Evolutionary conservation across 2,329 filamentous ascomycete species (phyloP), one percentile per base, ranked within the genome.

Genomic region (Aspergillus felis): DNA sequence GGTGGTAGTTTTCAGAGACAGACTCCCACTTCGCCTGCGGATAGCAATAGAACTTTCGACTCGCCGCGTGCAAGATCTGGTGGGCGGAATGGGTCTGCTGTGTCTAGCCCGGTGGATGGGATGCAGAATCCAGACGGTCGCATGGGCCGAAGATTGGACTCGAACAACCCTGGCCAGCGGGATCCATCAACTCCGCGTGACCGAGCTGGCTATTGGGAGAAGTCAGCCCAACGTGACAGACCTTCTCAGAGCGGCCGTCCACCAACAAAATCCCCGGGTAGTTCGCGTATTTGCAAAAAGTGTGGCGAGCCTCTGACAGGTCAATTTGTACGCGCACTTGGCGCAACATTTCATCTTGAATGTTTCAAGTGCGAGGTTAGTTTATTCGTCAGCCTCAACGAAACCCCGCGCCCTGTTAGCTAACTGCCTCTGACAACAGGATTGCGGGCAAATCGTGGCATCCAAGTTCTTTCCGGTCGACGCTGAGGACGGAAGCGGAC

Each of bases 401-500:
- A 32, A 6, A 38, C 24, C 42, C 24, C 4, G 55, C 20, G 53
- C 56, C 59, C 57, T 62, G 59, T 51, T 24, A 53, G 52, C 64
- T 68, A 59, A 70, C 58, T 51, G 25, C 58, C 51, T 57, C 55
- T 49, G 57, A 51, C 64, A 49, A 46, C 72, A 97, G 93, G 94
- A 99, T 74, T 99, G 94, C 71, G 91, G 90, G 65, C 89, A 96
- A 74, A 96, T 97, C 59, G 94, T 99, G 41, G 94, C 94, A 46
- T 97, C 93, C 53, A 99, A 99, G 70, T 99, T 99, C 83, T 99
- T 99, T 76, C 94, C 94, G 1, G 90, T 96, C 7, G 92, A 96
- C 64, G 91, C 96, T 66, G 91, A 95, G 67, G 86, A 92, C 65
- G 91, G 91, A 44, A 87, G 83, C 22, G 74, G 74, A 49, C 94